These are phyloP conservation scores for Rhizodiscina lignyota DNA, from an alignment of 495 filamentous ascomycete genomes.

Conservation along the genomic window DNA sequence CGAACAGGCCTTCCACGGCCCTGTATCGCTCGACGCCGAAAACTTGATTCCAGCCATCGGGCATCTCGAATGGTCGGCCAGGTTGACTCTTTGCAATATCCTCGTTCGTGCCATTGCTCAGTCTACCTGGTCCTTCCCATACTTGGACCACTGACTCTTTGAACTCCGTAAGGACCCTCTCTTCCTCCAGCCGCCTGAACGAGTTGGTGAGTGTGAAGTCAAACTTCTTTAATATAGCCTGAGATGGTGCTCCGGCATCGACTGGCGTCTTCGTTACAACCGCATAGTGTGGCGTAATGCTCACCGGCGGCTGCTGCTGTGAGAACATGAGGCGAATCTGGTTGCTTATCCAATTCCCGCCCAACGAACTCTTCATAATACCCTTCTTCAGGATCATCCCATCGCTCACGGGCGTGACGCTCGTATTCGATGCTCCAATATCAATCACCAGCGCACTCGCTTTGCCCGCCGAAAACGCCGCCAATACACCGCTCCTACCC, in stretches of 20 bases:
- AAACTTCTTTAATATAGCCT: slow-evolving; percentile 53
- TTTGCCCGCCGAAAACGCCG: slow-evolving; percentile 78
- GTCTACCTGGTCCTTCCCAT: slow-evolving; percentile 69
- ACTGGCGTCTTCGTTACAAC: slow-evolving; percentile 73
- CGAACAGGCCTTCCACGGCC: slow-evolving; percentile 76
- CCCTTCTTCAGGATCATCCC: slow-evolving; percentile 79
- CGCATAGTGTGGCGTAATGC: slow-evolving; percentile 72
- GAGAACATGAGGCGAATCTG: slow-evolving; percentile 73
- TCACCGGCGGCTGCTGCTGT: slow-evolving; percentile 56
- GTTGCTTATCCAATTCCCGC: slow-evolving; percentile 73
- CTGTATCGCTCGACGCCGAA: slow-evolving; percentile 76
- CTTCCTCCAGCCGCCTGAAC: slow-evolving; percentile 73
- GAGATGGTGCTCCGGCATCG: slow-evolving; percentile 68
- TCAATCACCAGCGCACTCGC: slow-evolving; percentile 83
- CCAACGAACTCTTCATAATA: slow-evolving; percentile 49
- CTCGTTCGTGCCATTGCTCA: slow-evolving; percentile 46
- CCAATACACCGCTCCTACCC: slow-evolving; percentile 48
- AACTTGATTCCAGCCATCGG: slow-evolving; percentile 85
- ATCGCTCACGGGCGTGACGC: slow-evolving; percentile 83
- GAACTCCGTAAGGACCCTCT: slow-evolving; percentile 84
- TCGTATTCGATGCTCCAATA: slow-evolving; percentile 78
- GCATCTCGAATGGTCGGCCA: slow-evolving; percentile 86
- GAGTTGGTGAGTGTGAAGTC: slow-evolving; percentile 43
- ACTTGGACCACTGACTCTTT: slow-evolving; percentile 93
- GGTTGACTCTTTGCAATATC: slow-evolving; percentile 47